Base-by-base conservation (phyloP, 768 basidiomycete species). In the Tricholoma saponaceum region DNA sequence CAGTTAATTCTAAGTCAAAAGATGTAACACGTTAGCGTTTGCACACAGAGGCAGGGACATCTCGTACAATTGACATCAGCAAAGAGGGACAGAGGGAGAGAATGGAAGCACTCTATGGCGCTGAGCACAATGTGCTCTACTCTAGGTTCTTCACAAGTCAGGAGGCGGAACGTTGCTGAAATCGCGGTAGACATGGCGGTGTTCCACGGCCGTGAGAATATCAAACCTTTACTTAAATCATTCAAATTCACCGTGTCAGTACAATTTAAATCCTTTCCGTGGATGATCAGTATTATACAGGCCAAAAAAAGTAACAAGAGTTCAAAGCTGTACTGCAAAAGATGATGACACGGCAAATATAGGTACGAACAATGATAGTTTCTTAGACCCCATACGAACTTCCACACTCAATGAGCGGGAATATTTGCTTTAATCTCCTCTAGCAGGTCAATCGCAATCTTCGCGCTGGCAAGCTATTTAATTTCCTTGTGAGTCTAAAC, bases 381-480 rank as follows among this genome's bases (percentile, higher is more conserved):
- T 5, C 28, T 23, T 25, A 23, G n/a, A 28, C 26, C 22, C 26
- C 47, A 30, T 50, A 30, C 16, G 6, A 26, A 26, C 46, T 26
- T 25, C 46, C 10, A 35, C 10, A 16, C 41, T 56, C 49, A 69
- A 70, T 60, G 74, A 20, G 70, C 51, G 49, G 81, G 81, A 60
- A 82, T 75, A 66, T 81, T 77, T 47, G 75, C 73, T 50, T 75
- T 72, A 49, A 83, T 79, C 62, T 79, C 78, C 55, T 86, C 83
- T 58, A 89, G 70, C 33, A 91, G 75, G 47, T 89, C 88, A 60
- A 80, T 75, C 7, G 88, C 87, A 59, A 89, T 82, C 73, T 88
- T 89, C 41, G 85, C 82, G 66, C 77, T 89, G 43, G 83, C 73
- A 20, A 89, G 79, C 89, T 90, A 52, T 12, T 16, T 37, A 41